Evolutionary conservation across 2,329 filamentous ascomycete genomes (phyloP).

Genomic region (Boeremia exigua): DNA sequence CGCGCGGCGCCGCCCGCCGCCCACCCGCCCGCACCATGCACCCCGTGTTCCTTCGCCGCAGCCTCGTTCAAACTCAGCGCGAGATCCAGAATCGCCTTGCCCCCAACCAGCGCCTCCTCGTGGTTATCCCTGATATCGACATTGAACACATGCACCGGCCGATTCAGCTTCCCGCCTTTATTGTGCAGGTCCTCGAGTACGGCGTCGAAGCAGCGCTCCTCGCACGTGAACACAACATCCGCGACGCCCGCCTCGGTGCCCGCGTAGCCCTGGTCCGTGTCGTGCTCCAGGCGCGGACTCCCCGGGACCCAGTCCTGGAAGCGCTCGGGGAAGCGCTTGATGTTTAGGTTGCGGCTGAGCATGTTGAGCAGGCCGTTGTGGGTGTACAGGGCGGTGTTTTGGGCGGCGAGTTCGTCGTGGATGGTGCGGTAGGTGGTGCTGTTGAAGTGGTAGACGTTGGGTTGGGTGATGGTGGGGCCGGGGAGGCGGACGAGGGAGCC

Average conservation of each 20-base stretch:
- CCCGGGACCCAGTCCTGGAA: constrained; percentile 98
- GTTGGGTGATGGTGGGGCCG: constrained; percentile 87
- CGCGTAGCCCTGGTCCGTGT: constrained; percentile 73
- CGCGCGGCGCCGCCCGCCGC: constrained; percentile 68
- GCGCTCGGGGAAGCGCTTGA: constrained; percentile 95
- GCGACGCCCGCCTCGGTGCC: constrained; percentile 90
- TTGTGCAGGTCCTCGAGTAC: constrained; percentile 92
- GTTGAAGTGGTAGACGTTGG: constrained; percentile 98
- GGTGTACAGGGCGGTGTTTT: constrained; percentile 86
- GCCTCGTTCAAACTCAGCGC: constrained; percentile 83
- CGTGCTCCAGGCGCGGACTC: constrained; percentile 75
- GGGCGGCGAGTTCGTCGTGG: constrained; percentile 85
- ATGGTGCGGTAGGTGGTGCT: constrained; percentile 94
- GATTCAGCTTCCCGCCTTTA: constrained; percentile 83
- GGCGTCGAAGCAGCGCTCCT: constrained; percentile 97
- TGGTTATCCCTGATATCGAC: constrained; percentile 99
- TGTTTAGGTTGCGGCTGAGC: constrained; percentile 86
- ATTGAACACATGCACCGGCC: constrained; percentile 96
- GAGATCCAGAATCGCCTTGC: constrained; percentile 88
- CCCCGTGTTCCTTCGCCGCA: constrained; percentile 76
- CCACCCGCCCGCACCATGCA: constrained; percentile 69
- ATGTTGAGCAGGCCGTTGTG: constrained; percentile 95
- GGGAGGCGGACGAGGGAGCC: constrained; percentile 93
- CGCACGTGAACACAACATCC: constrained; percentile 94
- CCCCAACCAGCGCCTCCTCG: constrained; percentile 90